Percentiles rank a stretch among this genome's conserved stretches.
Conservation (phyloP, 495 filamentous ascomycete species). For the Neurospora sp. region DNA sequence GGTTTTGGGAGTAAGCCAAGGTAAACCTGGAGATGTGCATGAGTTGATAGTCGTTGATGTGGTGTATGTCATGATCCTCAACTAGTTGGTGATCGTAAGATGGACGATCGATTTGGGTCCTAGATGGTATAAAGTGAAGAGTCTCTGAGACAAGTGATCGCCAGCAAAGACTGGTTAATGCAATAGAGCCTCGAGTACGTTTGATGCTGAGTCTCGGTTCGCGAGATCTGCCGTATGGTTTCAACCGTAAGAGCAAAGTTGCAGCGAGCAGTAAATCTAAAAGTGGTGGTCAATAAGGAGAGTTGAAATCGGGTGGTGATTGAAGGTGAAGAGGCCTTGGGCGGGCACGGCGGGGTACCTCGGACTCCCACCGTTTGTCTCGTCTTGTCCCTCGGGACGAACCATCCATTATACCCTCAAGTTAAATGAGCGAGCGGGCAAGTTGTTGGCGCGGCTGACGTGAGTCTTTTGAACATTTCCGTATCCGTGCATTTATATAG, state of each 20-base stretch:
- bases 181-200: too few species aligned
- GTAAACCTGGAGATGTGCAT: neutral
- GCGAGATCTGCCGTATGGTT: neutral
- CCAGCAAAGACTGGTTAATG: neutral
- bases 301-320: neutral
- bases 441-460: neutral
- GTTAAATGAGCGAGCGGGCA: neutral
- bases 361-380: too few species aligned
- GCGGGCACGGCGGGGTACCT: too few species aligned
- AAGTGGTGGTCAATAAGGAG: neutral
- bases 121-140: neutral
- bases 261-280: neutral
- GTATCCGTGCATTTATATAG: neutral
- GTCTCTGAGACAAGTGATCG: constrained; percentile 14
- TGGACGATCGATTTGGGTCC: neutral
- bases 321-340: too few species aligned
- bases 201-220: neutral
- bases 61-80: neutral
- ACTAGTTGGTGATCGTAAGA: neutral
- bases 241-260: neutral
- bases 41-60: neutral
- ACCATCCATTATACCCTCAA: too few species aligned
- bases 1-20: neutral
- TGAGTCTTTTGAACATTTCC: neutral
- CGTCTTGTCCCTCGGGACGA: too few species aligned